phyloP scores from a whole-genome alignment of 176 grass and related monocot species.

The Carex scoparia region DNA sequence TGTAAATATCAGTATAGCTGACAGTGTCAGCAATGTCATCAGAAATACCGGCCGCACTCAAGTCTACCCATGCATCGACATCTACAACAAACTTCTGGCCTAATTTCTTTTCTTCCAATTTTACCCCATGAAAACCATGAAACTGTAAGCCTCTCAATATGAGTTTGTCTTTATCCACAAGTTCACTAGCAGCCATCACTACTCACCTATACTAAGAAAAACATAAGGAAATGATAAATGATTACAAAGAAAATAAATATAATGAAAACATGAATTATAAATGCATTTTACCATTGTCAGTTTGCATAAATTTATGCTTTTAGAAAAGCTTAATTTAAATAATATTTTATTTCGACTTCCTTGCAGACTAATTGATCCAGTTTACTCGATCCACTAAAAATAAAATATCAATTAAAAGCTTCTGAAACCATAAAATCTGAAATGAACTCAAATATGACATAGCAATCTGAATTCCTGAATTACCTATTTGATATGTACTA shows the following conservation, averaged over 20 bases:
- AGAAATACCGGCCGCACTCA: constrained; percentile 51
- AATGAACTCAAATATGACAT: too few species aligned
- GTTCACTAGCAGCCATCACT: constrained; percentile 37
- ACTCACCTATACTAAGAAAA: constrained; percentile 25
- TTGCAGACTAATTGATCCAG: too few species aligned
- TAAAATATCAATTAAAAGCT: background rate
- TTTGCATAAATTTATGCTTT: background rate
- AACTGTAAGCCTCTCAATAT: constrained; percentile 68
- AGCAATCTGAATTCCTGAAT: background rate
- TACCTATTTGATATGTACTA: background rate
- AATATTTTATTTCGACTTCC: too few species aligned
- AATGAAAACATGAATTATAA: background rate
- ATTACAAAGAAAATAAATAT: background rate
- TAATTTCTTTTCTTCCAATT: constrained; percentile 60
- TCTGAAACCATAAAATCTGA: background rate
- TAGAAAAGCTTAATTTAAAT: too few species aligned
- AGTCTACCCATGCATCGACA: constrained; percentile 80
- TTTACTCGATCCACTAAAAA: too few species aligned
- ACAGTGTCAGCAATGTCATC: constrained; percentile 62
- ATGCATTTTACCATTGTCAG: background rate
- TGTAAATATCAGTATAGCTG: constrained; percentile 77
- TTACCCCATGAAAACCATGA: constrained; percentile 87
- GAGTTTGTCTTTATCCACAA: constrained; percentile 51
- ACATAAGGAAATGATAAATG: background rate
- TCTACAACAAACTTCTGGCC: constrained; percentile 76